Conservation (phyloP, 1,284 basidiomycete species). For the Ustilago crameri region DNA sequence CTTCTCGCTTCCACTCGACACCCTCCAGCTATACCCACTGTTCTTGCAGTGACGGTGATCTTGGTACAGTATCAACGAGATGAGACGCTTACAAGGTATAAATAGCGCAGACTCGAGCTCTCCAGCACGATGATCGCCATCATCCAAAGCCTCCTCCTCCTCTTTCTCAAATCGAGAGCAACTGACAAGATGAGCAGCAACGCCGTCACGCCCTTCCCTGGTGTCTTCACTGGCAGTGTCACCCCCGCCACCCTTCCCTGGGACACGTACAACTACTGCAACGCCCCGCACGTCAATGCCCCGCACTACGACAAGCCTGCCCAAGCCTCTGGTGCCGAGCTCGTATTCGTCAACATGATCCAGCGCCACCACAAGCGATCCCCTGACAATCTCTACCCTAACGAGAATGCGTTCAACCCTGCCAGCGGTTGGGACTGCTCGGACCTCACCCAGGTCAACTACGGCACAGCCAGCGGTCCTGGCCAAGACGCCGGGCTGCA, state of each 20-base stretch:
- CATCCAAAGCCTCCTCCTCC: neutral
- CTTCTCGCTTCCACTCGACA: neutral
- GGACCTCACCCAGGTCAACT: slow-evolving; percentile 44
- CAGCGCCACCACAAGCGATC: slow-evolving; percentile 58
- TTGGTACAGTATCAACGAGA: neutral
- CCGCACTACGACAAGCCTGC: slow-evolving; percentile 27
- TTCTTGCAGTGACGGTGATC: too few species aligned
- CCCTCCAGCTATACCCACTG: neutral
- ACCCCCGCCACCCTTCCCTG: slow-evolving; percentile 35
- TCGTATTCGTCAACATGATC: slow-evolving; percentile 51
- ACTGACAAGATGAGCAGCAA: slow-evolving; percentile 15
- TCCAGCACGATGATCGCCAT: neutral
- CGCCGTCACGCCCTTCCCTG: slow-evolving; percentile 23
- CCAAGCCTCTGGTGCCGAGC: slow-evolving; percentile 37
- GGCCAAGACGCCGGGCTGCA: slow-evolving; percentile 12
- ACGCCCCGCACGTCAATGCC: slow-evolving; percentile 43
- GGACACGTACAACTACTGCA: slow-evolving; percentile 54
- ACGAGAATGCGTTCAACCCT: slow-evolving; percentile 71
- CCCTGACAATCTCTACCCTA: slow-evolving; percentile 72
- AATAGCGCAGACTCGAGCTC: neutral
- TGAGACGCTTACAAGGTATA: neutral
- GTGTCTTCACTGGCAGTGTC: slow-evolving; percentile 26
- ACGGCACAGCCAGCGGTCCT: slow-evolving; percentile 19
- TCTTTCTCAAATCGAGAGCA: neutral
- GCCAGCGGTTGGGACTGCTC: slow-evolving; percentile 46